phyloP scores from a whole-genome alignment of 352 stramenopile species.

The Phytopythium mirpurense region DNA sequence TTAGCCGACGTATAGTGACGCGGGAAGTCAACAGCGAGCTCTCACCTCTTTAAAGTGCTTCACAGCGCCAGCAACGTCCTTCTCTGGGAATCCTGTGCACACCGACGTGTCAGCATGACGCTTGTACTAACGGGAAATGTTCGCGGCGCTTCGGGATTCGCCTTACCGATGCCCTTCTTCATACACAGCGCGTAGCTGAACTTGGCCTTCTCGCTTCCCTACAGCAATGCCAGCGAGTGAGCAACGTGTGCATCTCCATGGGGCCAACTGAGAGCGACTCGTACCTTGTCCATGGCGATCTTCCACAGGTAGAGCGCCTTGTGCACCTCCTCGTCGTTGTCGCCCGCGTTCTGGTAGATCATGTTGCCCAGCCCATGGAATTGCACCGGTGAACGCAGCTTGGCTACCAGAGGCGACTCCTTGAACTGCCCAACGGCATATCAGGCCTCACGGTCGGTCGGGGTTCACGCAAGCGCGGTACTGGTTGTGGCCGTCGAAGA shows the following conservation, averaged over 20 bases:
- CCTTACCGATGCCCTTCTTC: constrained; percentile 75
- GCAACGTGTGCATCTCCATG: no score
- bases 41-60: constrained; percentile 75
- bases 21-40: no score
- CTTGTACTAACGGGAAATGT: no score
- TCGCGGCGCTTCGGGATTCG: no score
- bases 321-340: constrained; percentile 52
- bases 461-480: no score
- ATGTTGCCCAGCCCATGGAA: constrained; percentile 75
- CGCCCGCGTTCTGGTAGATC: constrained; percentile 75
- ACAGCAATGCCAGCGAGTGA: not conserved
- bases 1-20: no score
- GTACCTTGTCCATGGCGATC: constrained; percentile 74
- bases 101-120: not conserved
- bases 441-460: not conserved
- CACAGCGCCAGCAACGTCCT: constrained; percentile 40
- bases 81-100: constrained; percentile 42
- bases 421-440: constrained; percentile 35
- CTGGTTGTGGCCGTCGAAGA: not conserved
- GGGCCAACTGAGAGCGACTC: no score
- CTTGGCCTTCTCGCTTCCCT: constrained; percentile 78
- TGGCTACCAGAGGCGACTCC: constrained; percentile 51
- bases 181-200: constrained; percentile 82
- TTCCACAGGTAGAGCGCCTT: constrained; percentile 78
- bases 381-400: constrained; percentile 46